Evolutionary conservation across 371 early-diverging fungal species (phyloP).

Genomic region (Mortierella sp.): DNA sequence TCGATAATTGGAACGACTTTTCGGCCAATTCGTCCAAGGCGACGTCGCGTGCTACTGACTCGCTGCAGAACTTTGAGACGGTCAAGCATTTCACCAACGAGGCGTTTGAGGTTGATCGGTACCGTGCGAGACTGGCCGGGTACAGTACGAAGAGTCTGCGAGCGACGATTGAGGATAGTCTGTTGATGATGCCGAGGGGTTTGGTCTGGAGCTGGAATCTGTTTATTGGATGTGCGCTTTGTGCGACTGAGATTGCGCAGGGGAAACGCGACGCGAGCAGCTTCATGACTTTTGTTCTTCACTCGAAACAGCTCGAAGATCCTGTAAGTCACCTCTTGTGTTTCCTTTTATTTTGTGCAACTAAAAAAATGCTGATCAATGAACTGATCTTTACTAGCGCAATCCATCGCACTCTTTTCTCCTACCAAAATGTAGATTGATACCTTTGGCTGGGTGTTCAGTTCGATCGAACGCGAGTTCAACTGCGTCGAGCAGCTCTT

Average conservation of each 20-base stretch:
- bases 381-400: not conserved
- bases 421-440: not conserved
- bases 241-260: conserved; percentile 79
- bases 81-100: conserved; percentile 90
- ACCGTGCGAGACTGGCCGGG: conserved; percentile 73
- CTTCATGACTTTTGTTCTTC: conserved; percentile 87
- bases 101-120: conserved; percentile 81
- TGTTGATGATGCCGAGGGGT: conserved; percentile 86
- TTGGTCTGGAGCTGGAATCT: conserved; percentile 84
- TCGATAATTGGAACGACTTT: conserved; percentile 60
- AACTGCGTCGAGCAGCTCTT: not conserved
- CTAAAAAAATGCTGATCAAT: not conserved
- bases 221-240: conserved; percentile 77
- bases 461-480: not conserved
- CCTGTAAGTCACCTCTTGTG: conserved; percentile 60
- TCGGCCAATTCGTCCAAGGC: not conserved
- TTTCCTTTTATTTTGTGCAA: not conserved
- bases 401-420: not conserved
- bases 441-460: not conserved
- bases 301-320: conserved; percentile 80
- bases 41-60: conserved; percentile 74
- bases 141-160: conserved; percentile 84
- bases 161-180: conserved; percentile 70
- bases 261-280: conserved; percentile 82
- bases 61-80: conserved; percentile 94